These are phyloP conservation scores for Coccomyxa sp. DNA, from an alignment of 139 green algal species.

Conservation along the genomic window DNA sequence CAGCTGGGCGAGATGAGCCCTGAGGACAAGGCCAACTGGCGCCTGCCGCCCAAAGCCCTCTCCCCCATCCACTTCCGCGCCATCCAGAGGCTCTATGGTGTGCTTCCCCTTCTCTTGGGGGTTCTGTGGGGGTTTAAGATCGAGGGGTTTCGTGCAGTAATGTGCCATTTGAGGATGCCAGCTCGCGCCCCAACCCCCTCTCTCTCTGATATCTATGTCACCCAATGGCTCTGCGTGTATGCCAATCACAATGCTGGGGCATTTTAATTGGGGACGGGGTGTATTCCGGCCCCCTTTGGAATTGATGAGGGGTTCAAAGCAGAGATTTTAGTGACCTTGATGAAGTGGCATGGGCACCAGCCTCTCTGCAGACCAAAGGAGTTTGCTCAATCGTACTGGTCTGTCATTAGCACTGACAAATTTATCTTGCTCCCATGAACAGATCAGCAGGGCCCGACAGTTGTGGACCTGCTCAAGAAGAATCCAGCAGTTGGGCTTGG, in stretches of 20 bases:
- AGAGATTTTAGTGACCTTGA: too few relatives aligned
- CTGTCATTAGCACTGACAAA: background rate
- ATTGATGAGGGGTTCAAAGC: too few relatives aligned
- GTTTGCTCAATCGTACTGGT: too few relatives aligned
- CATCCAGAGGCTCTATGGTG: constrained; percentile 87
- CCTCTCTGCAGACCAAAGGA: too few relatives aligned
- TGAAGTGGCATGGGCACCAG: too few relatives aligned
- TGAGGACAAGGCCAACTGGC: constrained; percentile 56
- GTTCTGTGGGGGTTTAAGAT: background rate
- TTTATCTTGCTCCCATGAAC: background rate
- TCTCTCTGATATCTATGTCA: background rate
- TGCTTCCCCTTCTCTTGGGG: background rate
- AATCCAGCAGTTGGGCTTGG: constrained; percentile 83
- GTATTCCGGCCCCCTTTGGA: too few relatives aligned
- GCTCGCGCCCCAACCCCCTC: background rate
- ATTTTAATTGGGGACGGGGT: too few relatives aligned
- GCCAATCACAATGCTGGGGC: too few relatives aligned
- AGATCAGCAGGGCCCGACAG: constrained; percentile 28
- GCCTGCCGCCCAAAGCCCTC: constrained; percentile 6
- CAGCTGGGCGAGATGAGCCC: constrained; percentile 36
- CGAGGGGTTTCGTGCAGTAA: background rate
- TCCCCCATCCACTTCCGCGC: constrained; percentile 65
- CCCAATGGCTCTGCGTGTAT: too few relatives aligned
- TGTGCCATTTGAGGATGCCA: background rate
- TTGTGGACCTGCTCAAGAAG: constrained; percentile 80